Conservation (phyloP, 1,284 basidiomycete genomes). For the Tilletia horrida region DNA sequence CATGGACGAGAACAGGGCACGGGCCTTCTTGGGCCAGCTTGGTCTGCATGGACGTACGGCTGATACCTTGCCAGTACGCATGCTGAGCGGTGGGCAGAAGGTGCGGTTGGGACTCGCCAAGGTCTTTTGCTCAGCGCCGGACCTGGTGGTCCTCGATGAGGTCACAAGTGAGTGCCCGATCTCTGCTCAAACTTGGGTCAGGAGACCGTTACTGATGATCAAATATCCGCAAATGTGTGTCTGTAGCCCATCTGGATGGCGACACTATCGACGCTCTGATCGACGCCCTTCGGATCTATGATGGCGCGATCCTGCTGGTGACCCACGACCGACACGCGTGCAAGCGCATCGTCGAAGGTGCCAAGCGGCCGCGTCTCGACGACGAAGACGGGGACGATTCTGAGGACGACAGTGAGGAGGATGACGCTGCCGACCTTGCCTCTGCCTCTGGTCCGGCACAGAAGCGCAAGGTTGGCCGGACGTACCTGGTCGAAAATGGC, state of each 20-base stretch:
- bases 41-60: slow-evolving; percentile 49
- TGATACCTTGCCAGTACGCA: slow-evolving; percentile 32
- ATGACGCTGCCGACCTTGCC: slow-evolving; percentile 6
- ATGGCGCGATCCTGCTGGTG: slow-evolving; percentile 65
- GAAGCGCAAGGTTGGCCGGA: slow-evolving; percentile 54
- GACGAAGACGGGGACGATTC: slow-evolving; percentile 43
- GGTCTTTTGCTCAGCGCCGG: slow-evolving; percentile 37
- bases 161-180: slow-evolving; percentile 35
- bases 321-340: slow-evolving; percentile 65
- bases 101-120: slow-evolving; percentile 39
- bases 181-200: no score
- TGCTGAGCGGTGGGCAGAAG: slow-evolving; percentile 63
- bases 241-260: slow-evolving; percentile 67
- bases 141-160: slow-evolving; percentile 42
- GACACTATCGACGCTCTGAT: slow-evolving; percentile 66
- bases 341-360: slow-evolving; percentile 34
- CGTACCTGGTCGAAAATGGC: slow-evolving; percentile 58
- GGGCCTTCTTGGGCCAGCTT: slow-evolving; percentile 56
- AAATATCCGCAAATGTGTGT: no score
- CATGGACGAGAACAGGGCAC: slow-evolving; percentile 40
- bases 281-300: slow-evolving; percentile 61
- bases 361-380: slow-evolving; percentile 29
- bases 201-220: no score
- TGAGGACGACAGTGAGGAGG: slow-evolving; percentile 32
- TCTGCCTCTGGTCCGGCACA: background rate